Conservation (phyloP, 768 basidiomycete species). For the Termitomyces titanicus region DNA sequence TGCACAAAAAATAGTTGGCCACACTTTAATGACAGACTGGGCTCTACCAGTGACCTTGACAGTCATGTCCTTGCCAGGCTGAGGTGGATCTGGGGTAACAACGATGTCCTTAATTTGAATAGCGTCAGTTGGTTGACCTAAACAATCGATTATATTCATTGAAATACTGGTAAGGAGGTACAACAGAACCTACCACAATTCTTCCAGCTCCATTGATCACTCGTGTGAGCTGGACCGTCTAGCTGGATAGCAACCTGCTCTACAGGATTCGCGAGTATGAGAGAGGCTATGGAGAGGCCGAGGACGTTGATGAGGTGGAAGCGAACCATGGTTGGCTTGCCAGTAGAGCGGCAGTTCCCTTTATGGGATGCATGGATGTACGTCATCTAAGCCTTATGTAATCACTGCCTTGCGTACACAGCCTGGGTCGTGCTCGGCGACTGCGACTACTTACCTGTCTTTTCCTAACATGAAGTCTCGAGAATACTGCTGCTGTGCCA, state of each 20-base stretch:
- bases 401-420: background rate
- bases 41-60: constrained; percentile 71
- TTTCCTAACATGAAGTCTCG: constrained; percentile 58
- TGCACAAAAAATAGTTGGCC: background rate
- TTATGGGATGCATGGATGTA: constrained; percentile 1
- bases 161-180: constrained; percentile 4
- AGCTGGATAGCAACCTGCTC: constrained; percentile 22
- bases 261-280: constrained; percentile 15
- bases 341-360: constrained; percentile 15
- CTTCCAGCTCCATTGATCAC: constrained; percentile 58
- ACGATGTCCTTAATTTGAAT: constrained; percentile 68
- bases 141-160: constrained; percentile 1
- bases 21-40: constrained; percentile 60
- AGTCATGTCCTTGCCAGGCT: constrained; percentile 85
- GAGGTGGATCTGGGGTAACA: constrained; percentile 84
- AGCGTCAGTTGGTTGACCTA: constrained; percentile 43
- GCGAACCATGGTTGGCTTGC: constrained; percentile 19
- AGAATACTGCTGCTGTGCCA: constrained; percentile 92
- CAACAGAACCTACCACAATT: constrained; percentile 65
- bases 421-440: background rate
- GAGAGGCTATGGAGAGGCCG: constrained; percentile 21
- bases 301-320: constrained; percentile 17
- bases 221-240: constrained; percentile 26
- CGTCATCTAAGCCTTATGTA: constrained; percentile 12
- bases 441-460: background rate